Evolutionary conservation across 2,329 filamentous ascomycete genomes (phyloP).

Genomic region (Colletotrichum somersetense): DNA sequence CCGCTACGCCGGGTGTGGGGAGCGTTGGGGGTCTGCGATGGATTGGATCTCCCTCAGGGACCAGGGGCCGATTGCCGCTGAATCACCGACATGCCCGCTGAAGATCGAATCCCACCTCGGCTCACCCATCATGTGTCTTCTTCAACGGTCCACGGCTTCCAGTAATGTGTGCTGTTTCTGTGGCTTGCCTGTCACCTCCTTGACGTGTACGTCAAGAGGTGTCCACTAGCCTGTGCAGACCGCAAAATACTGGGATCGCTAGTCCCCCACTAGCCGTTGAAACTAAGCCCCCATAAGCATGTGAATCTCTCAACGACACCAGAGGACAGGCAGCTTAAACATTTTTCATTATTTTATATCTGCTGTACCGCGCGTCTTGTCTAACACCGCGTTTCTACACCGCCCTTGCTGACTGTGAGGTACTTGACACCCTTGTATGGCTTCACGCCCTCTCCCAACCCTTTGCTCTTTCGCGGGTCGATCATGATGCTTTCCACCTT

Average conservation of each 20-base stretch:
- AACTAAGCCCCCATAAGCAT: slow-evolving; percentile 21
- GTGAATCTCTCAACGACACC: slow-evolving; percentile 12
- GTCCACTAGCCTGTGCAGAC: background rate
- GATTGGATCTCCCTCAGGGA: slow-evolving; percentile 26
- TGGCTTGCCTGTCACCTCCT: slow-evolving; percentile 1
- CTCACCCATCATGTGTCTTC: background rate
- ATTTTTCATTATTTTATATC: slow-evolving; percentile 37
- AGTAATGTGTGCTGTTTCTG: background rate
- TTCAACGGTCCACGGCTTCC: background rate
- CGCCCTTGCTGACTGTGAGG: slow-evolving; percentile 78
- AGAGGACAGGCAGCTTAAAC: background rate
- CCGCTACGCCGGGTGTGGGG: slow-evolving; percentile 38
- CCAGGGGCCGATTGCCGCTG: slow-evolving; percentile 26
- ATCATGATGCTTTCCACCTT: slow-evolving; percentile 77
- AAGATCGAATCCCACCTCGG: slow-evolving; percentile 8
- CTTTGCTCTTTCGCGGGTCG: slow-evolving; percentile 83
- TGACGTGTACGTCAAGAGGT: background rate
- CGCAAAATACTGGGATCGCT: slow-evolving; percentile 10
- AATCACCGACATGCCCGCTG: slow-evolving; percentile 6
- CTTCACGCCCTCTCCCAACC: slow-evolving; percentile 87
- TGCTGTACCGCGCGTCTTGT: slow-evolving; percentile 1
- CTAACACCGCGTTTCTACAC: slow-evolving; percentile 73
- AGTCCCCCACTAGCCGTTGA: slow-evolving; percentile 27
- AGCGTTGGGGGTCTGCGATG: slow-evolving; percentile 1
- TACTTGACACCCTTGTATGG: slow-evolving; percentile 99